Evolutionary conservation across 768 basidiomycete genomes (phyloP), one percentile per base, ranked within the genome.

Genomic region (Lanmaoa rubissima): DNA sequence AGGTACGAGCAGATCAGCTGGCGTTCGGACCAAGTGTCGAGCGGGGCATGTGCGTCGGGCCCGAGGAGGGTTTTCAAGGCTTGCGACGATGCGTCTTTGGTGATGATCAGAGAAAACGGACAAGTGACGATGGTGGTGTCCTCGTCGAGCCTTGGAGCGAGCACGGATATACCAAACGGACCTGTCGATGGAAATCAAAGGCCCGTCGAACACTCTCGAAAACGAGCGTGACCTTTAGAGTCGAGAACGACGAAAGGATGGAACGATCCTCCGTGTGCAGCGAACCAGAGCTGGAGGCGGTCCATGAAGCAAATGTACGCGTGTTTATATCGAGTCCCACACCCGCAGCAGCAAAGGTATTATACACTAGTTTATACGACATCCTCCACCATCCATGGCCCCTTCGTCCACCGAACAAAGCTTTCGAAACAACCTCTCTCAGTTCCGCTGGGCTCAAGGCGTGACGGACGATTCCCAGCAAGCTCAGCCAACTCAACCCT

Each of bases 391-490:
- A 65, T 54, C 36, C 24, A 65, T 54, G 62, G 45, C 60, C 1
- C 46, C 19, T n/a, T 40, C 49, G n/a, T 39, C 49, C 14, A 62
- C 77, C 58, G 90, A 93, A 73, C 87, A 86, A 66, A 80, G 68
- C 65, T 93, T 93, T 71, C 82, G 89, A 46, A 69, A 72, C 38
- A 90, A 87, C 61, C 83, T 93, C 61, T 87, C 87, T 3, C 90
- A 92, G 61, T 94, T 95, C 61, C 87, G 91, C 54, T 95, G 93
- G 93, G 85, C 92, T 0, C 77, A 83, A 53, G 85, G 88, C 16
- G 78, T 70, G 40, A 86, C 78, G 24, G 84, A 92, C 73, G 90
- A 92, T 66, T 87, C 90, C 0, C 82, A 82, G 53, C 74, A 75
- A 34, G 63, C 74, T 11, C 73, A 75, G 41, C 67, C 72, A 49